Base-by-base conservation (phyloP, 2,329 filamentous ascomycete species). In the Tolypocladium sp. region DNA sequence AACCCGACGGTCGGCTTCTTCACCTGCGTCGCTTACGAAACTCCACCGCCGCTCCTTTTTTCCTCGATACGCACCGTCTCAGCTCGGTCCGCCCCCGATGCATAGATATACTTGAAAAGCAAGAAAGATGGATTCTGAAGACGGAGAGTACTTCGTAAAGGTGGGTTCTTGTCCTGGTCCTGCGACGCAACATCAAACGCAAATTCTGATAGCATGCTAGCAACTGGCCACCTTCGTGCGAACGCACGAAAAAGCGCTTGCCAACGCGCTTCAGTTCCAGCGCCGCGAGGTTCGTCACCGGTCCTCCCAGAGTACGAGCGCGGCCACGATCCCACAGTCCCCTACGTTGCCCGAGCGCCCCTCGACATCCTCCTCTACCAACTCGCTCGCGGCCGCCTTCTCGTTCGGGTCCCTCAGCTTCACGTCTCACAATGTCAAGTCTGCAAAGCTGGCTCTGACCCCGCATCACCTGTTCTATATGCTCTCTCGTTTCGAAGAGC, bases 401-500 rank as follows among this genome's bases (percentile, higher is more conserved):
- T 96, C 94, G 15, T 85, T 96, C 59, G 91, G 92, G 55, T 85
- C 90, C 55, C 79, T 97, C 63, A 91, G 81, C 69, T 94, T 97
- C 71, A 85, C 91, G 54, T 95, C 92, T 7, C 88, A 91, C 67
- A 89, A 79, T 67, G 83, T 92, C 69, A 97, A 96, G 77, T 91
- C 92, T 25, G 90, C 91, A 46, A 96, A 95, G 76, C 80, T 99
- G 65, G 92, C 92, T 44, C 82, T 99, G 63, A 97, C 94, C 15
- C 91, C 94, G 25, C 94, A 99, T 70, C 94, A 99, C 72, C 85
- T 99, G 37, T 97, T 96, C 79, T 99, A 96, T 72, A 84, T 99
- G 38, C 84, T 99, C 58, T 96, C 92, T 59, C 90, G 92, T 58
- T 97, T 97, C 74, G 92, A 97, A 77, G 93, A 97, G 63, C 82